Evolutionary conservation across 208 protist genomes (phyloP).

Genomic region (Phytomonas sp.): DNA sequence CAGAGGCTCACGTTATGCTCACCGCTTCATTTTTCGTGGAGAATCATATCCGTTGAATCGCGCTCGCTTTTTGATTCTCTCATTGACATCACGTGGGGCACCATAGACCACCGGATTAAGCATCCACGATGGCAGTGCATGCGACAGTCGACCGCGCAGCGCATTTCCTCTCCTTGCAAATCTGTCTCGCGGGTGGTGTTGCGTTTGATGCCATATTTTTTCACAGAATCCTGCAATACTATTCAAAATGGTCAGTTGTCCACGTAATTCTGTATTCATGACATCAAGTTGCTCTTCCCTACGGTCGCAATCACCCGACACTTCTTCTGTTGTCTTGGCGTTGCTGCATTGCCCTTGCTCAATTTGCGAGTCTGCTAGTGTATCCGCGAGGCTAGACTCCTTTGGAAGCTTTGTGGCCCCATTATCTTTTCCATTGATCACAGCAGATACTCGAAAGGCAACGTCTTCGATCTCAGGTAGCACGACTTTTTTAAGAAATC

Average conservation of each 20-base stretch:
- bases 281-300: not conserved
- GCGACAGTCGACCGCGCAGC: not conserved
- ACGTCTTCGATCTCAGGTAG: not conserved
- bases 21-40: constrained; percentile 1
- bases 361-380: not conserved
- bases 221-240: not conserved
- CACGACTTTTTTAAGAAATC: not conserved
- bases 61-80: not conserved
- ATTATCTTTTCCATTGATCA: not conserved
- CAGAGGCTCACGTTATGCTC: not conserved
- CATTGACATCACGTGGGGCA: not conserved
- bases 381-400: not conserved
- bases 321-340: too few species aligned
- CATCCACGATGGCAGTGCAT: not conserved
- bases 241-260: not conserved
- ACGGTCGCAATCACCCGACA: not conserved
- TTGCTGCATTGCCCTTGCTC: not conserved
- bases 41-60: not conserved
- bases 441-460: not conserved
- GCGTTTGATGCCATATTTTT: not conserved
- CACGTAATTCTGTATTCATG: not conserved
- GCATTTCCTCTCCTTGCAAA: not conserved
- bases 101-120: not conserved
- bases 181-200: not conserved
- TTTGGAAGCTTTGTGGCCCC: not conserved